Conservation (phyloP, 2,329 filamentous ascomycete species). For the Colletotrichum viniferum region DNA sequence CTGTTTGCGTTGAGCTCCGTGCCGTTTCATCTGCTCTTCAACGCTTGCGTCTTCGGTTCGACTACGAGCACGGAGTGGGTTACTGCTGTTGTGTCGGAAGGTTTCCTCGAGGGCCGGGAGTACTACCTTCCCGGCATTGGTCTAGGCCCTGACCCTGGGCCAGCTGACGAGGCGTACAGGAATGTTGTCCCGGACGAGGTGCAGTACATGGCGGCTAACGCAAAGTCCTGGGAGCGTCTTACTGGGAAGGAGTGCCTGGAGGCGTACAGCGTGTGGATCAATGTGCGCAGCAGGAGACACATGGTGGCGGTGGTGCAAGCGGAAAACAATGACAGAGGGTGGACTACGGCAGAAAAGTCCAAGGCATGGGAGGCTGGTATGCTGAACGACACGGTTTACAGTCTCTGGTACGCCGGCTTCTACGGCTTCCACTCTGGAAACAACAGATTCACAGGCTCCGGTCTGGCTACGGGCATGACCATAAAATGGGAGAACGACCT, state of each 20-base stretch:
- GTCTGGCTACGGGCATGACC: not conserved
- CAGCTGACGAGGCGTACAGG: not conserved
- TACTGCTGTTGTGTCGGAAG: not conserved
- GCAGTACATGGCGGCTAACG: not conserved
- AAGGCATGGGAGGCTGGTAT: not conserved
- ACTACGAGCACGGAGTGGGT: slow-evolving; percentile 4
- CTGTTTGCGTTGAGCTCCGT: slow-evolving; percentile 27
- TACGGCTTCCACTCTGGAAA: not conserved
- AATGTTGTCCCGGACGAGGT: not conserved
- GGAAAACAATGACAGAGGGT: not conserved
- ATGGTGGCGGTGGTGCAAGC: not conserved
- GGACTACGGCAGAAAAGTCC: not conserved
- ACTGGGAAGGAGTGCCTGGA: not conserved
- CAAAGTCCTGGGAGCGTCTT: not conserved
- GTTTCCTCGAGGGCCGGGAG: slow-evolving; percentile 18
- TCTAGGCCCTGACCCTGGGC: not conserved
- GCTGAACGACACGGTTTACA: not conserved
- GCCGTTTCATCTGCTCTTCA: slow-evolving; percentile 32
- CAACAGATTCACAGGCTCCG: not conserved
- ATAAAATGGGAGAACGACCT: not conserved
- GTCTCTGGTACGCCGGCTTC: not conserved
- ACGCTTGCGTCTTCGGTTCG: slow-evolving; percentile 12
- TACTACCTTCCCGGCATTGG: slow-evolving; percentile 5
- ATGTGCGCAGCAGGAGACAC: not conserved
- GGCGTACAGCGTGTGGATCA: not conserved